Evolutionary conservation across 2,329 filamentous ascomycete species (phyloP), one percentile per base, ranked within the genome.

Genomic region (Clonostachys sp.): DNA sequence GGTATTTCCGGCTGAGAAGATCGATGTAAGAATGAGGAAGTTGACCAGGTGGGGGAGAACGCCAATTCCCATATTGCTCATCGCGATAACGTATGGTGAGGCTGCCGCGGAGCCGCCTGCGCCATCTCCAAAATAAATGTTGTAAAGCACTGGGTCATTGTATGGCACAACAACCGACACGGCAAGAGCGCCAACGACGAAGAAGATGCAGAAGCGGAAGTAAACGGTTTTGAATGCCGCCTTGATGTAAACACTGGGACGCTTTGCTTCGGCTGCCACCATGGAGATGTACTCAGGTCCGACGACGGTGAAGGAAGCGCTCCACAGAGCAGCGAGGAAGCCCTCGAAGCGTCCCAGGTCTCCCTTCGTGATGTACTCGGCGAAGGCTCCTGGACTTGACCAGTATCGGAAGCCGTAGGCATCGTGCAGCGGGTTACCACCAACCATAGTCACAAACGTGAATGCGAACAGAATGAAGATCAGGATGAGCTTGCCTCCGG

Each of bases 351-450:
- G 73, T 13, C 86, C 87, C 0, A 86, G 72, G 38, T 73, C 59
- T 1, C 84, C 86, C 0, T 68, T 67, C 44, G 79, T 75, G 48
- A 83, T 74, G 46, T 81, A 70, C 51, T 81, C 77, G 4, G 72
- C 74, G 47, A 62, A 61, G 1, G 58, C 40, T 1, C 80, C 83
- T 0, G 84, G 84, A 38, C 80, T 67, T 41, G 71, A 77, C 82
- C 85, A 90, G 60, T 86, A 86, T 41, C 75, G 65, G 60, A 87
- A 87, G 1, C 85, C 84, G 46, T 82, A 74, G 4, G 76, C 71
- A 17, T 78, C 71, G 2, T 72, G 71, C 3, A 77, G 73, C 0
- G 81, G 75, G 5, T 80, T 75, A 34, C 81, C 82, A 12, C 82
- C 82, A 0, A 81, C 68, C 57, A 83, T 48, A 50, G 84, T 79